Percentiles rank a stretch among this genome's conserved stretches.
Conservation (phyloP, 192 early-diverging fungal species). For the Blastocladiella britannica region DNA sequence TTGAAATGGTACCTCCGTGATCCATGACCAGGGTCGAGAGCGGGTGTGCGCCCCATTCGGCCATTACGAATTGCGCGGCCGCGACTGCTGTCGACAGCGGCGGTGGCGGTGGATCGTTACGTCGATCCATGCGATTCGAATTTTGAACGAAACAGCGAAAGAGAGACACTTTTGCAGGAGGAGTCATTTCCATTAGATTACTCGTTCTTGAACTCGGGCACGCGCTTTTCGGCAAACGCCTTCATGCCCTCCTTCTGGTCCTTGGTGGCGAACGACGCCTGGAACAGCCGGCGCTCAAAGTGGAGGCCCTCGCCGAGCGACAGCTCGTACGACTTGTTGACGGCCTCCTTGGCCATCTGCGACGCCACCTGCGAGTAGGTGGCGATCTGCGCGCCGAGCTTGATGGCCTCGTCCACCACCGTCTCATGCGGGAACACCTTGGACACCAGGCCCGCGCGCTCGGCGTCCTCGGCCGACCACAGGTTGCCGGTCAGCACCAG, state of each 20-base stretch:
- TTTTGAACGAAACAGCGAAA: too few relatives aligned
- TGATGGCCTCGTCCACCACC: conserved; percentile 70
- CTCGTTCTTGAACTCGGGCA: conserved; percentile 66
- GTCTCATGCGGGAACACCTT: conserved; percentile 66
- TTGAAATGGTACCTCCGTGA: too few relatives aligned
- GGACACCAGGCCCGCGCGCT: conserved; percentile 66
- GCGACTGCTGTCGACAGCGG: too few relatives aligned
- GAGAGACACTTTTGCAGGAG: too few relatives aligned
- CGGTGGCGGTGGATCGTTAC: too few relatives aligned
- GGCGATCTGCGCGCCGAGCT: conserved; percentile 75
- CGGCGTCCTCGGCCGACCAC: conserved; percentile 64
- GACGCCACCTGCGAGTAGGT: conserved; percentile 60
- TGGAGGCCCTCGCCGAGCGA: conserved; percentile 60
- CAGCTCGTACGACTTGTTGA: conserved; percentile 82
- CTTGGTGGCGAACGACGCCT: conserved; percentile 67
- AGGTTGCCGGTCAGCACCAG: conserved; percentile 77
- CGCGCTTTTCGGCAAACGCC: conserved; percentile 84
- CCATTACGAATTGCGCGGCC: too few relatives aligned
- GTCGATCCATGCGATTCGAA: too few relatives aligned
- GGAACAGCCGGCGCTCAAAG: conserved; percentile 89
- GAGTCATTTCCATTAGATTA: too few relatives aligned
- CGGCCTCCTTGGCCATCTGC: conserved; percentile 90
- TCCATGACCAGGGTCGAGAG: too few relatives aligned
- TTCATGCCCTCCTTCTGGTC: conserved; percentile 95
- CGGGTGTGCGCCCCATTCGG: too few relatives aligned